Conservation (phyloP, 2,329 filamentous ascomycete genomes). For the Penicillium sp. region DNA sequence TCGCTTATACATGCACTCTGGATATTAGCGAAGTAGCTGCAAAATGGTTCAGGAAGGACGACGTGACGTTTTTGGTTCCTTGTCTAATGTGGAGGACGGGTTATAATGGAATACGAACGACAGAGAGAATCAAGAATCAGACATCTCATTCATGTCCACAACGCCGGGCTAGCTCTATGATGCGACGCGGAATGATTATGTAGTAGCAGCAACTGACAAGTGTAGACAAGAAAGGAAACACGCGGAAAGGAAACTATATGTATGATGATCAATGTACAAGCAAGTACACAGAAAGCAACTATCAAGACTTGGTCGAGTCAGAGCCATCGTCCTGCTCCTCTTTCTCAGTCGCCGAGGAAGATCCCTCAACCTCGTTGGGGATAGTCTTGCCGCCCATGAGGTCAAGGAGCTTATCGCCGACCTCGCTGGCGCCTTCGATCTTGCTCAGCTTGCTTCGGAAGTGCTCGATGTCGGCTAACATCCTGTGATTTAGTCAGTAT, state of each 20-base stretch:
- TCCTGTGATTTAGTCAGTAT: slow-evolving; percentile 48
- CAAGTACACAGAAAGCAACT: neutral
- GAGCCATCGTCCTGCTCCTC: slow-evolving; percentile 13
- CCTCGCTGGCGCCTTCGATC: slow-evolving; percentile 72
- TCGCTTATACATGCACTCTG: too few relatives aligned
- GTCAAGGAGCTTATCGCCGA: slow-evolving; percentile 65
- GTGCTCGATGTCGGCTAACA: slow-evolving; percentile 71
- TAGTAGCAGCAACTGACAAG: slow-evolving; percentile 13
- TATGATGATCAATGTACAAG: neutral
- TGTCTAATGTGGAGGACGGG: neutral
- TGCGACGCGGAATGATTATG: slow-evolving; percentile 16
- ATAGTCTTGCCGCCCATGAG: slow-evolving; percentile 40
- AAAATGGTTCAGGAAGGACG: too few relatives aligned
- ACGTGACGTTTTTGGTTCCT: too few relatives aligned
- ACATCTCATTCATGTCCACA: slow-evolving; percentile 9
- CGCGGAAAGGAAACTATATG: slow-evolving; percentile 14
- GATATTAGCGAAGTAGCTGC: too few relatives aligned
- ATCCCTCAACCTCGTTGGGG: slow-evolving; percentile 9
- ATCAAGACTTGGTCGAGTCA: slow-evolving; percentile 17
- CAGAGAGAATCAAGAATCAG: neutral
- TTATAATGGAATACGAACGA: neutral
- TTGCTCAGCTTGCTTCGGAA: slow-evolving; percentile 69
- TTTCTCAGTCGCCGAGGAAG: slow-evolving; percentile 11
- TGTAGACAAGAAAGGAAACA: slow-evolving; percentile 1
- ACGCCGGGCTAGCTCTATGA: slow-evolving; percentile 22